Conservation (phyloP, 805 yeast species). For the Starmerella scarabaei region DNA sequence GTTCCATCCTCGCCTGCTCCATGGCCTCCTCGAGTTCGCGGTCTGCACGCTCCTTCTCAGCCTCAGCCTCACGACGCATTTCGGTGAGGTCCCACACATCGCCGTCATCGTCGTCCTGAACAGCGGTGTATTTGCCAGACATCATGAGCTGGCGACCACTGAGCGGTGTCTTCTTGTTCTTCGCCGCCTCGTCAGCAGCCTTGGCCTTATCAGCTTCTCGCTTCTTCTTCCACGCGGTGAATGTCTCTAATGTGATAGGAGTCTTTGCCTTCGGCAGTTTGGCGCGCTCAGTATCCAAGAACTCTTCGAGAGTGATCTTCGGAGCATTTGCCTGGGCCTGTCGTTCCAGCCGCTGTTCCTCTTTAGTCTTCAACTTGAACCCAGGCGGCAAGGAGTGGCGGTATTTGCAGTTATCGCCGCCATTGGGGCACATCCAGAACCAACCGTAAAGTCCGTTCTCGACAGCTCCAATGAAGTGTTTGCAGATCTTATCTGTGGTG, state of each 20-base stretch:
- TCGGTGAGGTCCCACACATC: constrained; percentile 29
- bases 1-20: constrained; percentile 9
- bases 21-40: background rate
- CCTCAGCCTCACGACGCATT: constrained; percentile 27
- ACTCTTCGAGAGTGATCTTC: constrained; percentile 87
- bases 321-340: constrained; percentile 75
- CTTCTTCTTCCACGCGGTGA: constrained; percentile 67
- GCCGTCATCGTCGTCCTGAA: constrained; percentile 21
- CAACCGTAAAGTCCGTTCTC: constrained; percentile 97
- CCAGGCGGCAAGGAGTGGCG: constrained; percentile 95
- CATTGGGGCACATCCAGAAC: constrained; percentile 97
- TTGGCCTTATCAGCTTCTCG: constrained; percentile 45
- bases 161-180: constrained; percentile 22
- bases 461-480: constrained; percentile 87
- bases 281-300: constrained; percentile 84
- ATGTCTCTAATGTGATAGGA: constrained; percentile 73
- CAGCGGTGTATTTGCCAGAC: constrained; percentile 28
- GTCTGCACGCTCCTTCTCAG: constrained; percentile 9
- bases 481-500: constrained; percentile 91
- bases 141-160: constrained; percentile 30
- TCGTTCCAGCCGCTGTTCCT: constrained; percentile 80
- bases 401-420: constrained; percentile 86
- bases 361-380: constrained; percentile 90
- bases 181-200: constrained; percentile 35
- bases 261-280: constrained; percentile 62